Conservation (phyloP, 768 basidiomycete species). For the Lentinula guzmanii region DNA sequence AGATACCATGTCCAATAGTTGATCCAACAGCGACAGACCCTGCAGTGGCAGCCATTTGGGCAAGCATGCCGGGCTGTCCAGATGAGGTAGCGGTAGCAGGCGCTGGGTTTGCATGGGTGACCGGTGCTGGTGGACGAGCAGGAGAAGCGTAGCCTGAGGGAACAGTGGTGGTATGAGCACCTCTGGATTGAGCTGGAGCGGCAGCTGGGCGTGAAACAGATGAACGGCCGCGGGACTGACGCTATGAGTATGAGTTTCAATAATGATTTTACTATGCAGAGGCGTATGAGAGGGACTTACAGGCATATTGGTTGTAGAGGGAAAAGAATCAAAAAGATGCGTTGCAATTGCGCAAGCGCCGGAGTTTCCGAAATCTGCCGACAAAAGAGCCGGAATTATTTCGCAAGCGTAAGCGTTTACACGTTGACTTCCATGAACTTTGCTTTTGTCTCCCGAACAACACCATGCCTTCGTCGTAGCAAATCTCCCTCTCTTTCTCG, state of each 20-base stretch:
- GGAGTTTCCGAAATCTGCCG: neutral
- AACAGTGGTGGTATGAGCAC: constrained; percentile 46
- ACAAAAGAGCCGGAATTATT: neutral
- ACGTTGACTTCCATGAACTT: neutral
- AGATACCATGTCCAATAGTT: constrained; percentile 85
- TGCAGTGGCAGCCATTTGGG: constrained; percentile 86
- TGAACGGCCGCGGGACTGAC: constrained; percentile 73
- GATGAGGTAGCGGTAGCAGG: constrained; percentile 31
- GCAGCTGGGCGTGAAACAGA: constrained; percentile 41
- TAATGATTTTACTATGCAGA: neutral
- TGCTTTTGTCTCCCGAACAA: neutral
- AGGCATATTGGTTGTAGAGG: constrained; percentile 32
- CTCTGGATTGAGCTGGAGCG: constrained; percentile 38
- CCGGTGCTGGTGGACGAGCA: constrained; percentile 36
- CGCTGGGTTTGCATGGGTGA: constrained; percentile 36
- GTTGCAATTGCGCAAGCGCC: neutral
- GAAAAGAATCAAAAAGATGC: neutral
- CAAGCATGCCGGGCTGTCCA: constrained; percentile 59
- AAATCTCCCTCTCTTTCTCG: neutral
- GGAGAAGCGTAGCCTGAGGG: constrained; percentile 29
- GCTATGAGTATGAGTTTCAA: constrained; percentile 33
- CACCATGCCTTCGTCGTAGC: neutral
- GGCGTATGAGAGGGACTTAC: constrained; percentile 25
- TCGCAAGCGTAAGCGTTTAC: neutral
- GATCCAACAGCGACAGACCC: constrained; percentile 88